phyloP scores from a whole-genome alignment of 2,329 filamentous ascomycete species.

The Knufia petricola region DNA sequence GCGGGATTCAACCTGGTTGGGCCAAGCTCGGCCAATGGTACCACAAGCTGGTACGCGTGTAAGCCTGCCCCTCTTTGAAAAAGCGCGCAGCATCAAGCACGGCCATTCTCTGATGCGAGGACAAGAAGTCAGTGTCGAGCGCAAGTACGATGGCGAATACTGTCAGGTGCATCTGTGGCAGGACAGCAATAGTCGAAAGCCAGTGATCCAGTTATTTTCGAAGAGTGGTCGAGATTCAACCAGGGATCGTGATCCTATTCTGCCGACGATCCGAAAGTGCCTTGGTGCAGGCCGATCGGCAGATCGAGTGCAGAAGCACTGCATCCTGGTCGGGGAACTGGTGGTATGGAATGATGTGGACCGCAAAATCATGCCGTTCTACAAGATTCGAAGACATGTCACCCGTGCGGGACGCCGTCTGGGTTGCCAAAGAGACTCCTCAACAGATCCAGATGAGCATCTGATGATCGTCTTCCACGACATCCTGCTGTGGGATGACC shows the following conservation, averaged over 20 bases:
- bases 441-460: slow-evolving; percentile 5
- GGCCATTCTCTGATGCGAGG: slow-evolving; percentile 48
- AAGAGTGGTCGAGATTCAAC: slow-evolving; percentile 79
- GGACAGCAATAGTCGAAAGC: slow-evolving; percentile 34
- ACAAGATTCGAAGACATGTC: slow-evolving; percentile 73
- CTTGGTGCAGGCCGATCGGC: slow-evolving; percentile 49
- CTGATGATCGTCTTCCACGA: slow-evolving; percentile 47
- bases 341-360: slow-evolving; percentile 64
- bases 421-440: slow-evolving; percentile 58
- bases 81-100: slow-evolving; percentile 62
- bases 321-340: slow-evolving; percentile 74
- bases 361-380: slow-evolving; percentile 60
- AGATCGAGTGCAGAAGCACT: slow-evolving; percentile 52
- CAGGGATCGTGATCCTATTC: slow-evolving; percentile 52
- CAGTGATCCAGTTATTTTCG: slow-evolving; percentile 69
- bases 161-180: slow-evolving; percentile 78
- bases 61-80: slow-evolving; percentile 49
- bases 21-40: slow-evolving; percentile 28
- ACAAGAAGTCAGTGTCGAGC: slow-evolving; percentile 50
- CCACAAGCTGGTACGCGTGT: slow-evolving; percentile 50
- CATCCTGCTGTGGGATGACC: slow-evolving; percentile 46
- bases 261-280: slow-evolving; percentile 54
- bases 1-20: background rate
- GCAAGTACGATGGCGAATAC: slow-evolving; percentile 82
- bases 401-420: slow-evolving; percentile 60